phyloP scores from a whole-genome alignment of 1,139 yeast species.

The Pichia sp. region DNA sequence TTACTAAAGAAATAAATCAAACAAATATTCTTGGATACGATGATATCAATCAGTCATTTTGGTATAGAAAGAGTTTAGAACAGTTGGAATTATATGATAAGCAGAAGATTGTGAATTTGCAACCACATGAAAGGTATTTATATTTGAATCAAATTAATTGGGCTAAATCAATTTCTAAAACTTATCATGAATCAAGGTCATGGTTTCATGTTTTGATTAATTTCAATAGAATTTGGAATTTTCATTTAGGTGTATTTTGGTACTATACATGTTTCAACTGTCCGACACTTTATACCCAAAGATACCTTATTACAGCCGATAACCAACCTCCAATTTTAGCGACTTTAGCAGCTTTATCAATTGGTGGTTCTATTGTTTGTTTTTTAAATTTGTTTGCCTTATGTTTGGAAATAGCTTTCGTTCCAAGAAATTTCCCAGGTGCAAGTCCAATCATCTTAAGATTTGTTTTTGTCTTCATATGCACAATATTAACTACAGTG shows the following conservation, averaged over 20 bases:
- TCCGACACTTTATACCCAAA: constrained; percentile 47
- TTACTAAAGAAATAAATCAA: constrained; percentile 48
- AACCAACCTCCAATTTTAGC: constrained; percentile 46
- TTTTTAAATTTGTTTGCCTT: constrained; percentile 40
- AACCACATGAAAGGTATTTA: constrained; percentile 42
- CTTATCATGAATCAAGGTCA: constrained; percentile 50
- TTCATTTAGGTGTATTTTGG: constrained; percentile 57
- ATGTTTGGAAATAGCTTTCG: constrained; percentile 40
- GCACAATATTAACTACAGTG: constrained; percentile 31
- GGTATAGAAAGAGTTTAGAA: constrained; percentile 49
- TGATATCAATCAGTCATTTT: constrained; percentile 56
- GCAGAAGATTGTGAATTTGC: constrained; percentile 37
- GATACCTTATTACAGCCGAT: constrained; percentile 39
- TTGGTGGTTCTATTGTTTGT: constrained; percentile 47
- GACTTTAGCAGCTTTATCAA: constrained; percentile 41
- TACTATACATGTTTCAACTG: constrained; percentile 49
- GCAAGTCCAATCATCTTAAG: constrained; percentile 40
- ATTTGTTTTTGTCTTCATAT: constrained; percentile 30
- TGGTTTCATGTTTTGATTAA: constrained; percentile 55
- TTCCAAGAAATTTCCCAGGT: constrained; percentile 54
- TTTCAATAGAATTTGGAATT: constrained; percentile 57
- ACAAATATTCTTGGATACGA: constrained; percentile 52
- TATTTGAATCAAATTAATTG: constrained; percentile 42
- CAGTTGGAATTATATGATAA: constrained; percentile 34
- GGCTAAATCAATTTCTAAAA: constrained; percentile 47